Evolutionary conservation across 1,139 yeast species (phyloP).

Genomic region (Candida sp.): DNA sequence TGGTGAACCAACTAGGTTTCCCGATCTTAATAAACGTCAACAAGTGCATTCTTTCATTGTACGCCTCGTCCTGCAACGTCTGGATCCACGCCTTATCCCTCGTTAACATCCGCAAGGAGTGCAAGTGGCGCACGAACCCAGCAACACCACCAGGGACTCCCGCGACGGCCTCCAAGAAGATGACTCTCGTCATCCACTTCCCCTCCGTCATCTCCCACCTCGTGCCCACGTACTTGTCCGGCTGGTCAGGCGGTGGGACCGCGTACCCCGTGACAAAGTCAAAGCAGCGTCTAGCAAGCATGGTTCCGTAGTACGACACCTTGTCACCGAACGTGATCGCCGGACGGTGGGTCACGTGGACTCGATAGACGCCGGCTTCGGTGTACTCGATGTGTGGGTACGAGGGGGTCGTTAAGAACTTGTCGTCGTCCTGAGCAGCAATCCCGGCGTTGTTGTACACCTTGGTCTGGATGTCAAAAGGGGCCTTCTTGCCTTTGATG

Average conservation of each 20-base stretch:
- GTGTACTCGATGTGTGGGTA: constrained; percentile 63
- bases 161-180: constrained; percentile 75
- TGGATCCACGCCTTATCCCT: constrained; percentile 83
- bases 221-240: constrained; percentile 43
- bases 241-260: constrained; percentile 43
- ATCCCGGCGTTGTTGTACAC: constrained; percentile 27
- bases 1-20: constrained; percentile 65
- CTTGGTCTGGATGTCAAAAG: constrained; percentile 32
- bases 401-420: constrained; percentile 46
- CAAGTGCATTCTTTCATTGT: constrained; percentile 80
- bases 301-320: constrained; percentile 53
- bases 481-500: not conserved
- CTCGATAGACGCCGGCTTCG: constrained; percentile 47
- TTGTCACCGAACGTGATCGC: constrained; percentile 55
- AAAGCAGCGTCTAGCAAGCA: constrained; percentile 50
- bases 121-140: constrained; percentile 68
- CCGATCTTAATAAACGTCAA: constrained; percentile 71
- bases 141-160: constrained; percentile 86
- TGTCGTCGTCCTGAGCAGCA: constrained; percentile 28
- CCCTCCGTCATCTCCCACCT: constrained; percentile 61
- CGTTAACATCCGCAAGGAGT: constrained; percentile 59
- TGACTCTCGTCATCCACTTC: constrained; percentile 69
- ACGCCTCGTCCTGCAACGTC: constrained; percentile 75
- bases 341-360: constrained; percentile 55
- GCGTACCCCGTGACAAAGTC: constrained; percentile 72